Percentiles rank a stretch among this genome's conserved stretches.
Conservation (phyloP, 2,329 filamentous ascomycete species). For the Fusarium cyanostomum region DNA sequence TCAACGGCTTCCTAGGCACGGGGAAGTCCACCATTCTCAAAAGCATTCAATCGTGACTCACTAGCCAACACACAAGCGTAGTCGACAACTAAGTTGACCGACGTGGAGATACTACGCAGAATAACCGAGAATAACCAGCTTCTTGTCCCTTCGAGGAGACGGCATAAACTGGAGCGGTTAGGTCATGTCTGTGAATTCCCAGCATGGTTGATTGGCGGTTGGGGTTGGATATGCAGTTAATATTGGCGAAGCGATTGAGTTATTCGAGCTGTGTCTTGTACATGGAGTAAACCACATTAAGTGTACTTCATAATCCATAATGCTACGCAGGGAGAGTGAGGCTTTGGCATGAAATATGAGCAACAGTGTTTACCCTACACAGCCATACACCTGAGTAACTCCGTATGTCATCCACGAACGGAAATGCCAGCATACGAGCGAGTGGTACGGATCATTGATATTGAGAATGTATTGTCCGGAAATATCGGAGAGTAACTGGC, state of each 20-base stretch:
- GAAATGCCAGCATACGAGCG: background rate
- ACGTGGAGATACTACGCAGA: background rate
- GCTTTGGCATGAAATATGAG: no score
- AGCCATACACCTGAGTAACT: background rate
- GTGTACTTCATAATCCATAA: no score
- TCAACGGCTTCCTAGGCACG: constrained; percentile 14
- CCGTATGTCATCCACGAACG: background rate
- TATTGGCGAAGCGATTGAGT: no score
- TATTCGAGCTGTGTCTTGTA: no score
- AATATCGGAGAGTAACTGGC: constrained; percentile 14
- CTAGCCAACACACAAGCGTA: background rate
- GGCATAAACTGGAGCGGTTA: background rate
- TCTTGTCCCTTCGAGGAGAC: background rate
- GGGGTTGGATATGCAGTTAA: background rate
- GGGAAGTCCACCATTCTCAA: constrained; percentile 7
- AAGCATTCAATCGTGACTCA: background rate
- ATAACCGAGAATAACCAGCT: background rate
- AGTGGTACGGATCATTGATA: constrained; percentile 2
- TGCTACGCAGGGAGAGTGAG: no score
- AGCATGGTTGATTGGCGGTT: constrained; percentile 4
- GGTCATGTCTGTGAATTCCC: no score
- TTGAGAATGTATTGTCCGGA: constrained; percentile 12
- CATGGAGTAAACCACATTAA: no score
- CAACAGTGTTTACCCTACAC: constrained; percentile 13
- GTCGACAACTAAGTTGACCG: constrained; percentile 7